Evolutionary conservation across 2,329 filamentous ascomycete species (phyloP).

Genomic region (Fusarium nygamai): DNA sequence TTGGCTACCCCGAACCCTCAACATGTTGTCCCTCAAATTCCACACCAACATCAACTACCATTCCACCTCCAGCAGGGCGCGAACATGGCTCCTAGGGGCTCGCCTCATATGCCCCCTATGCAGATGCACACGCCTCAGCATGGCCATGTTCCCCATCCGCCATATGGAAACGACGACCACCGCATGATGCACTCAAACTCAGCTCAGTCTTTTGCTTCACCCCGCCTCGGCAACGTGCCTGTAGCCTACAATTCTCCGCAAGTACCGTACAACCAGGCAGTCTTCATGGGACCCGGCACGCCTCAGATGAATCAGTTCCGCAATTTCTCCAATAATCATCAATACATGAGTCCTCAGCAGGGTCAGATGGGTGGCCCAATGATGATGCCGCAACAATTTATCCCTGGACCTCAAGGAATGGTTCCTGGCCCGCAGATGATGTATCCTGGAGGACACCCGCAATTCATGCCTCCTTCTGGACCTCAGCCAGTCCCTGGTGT

Average conservation of each 20-base stretch:
- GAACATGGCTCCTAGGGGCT: constrained; percentile 73
- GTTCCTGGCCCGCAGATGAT: constrained; percentile 80
- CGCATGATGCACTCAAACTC: constrained; percentile 90
- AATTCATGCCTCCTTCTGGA: constrained; percentile 69
- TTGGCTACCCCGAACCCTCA: constrained; percentile 75
- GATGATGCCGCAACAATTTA: constrained; percentile 85
- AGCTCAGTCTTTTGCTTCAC: constrained; percentile 85
- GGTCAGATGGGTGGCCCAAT: constrained; percentile 79
- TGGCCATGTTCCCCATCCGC: constrained; percentile 69
- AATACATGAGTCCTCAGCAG: constrained; percentile 77
- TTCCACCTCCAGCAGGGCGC: constrained; percentile 82
- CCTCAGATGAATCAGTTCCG: constrained; percentile 77
- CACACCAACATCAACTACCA: constrained; percentile 86
- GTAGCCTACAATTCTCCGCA: constrained; percentile 78
- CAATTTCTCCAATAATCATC: constrained; percentile 74
- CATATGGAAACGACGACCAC: constrained; percentile 82
- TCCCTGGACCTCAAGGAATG: constrained; percentile 77
- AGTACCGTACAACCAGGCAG: constrained; percentile 76
- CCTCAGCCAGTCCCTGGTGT: constrained; percentile 71
- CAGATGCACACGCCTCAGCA: constrained; percentile 81
- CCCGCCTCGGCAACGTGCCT: constrained; percentile 76
- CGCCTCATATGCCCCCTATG: constrained; percentile 80
- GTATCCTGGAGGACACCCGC: constrained; percentile 75
- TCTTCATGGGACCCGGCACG: constrained; percentile 75
- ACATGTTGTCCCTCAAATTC: constrained; percentile 75